Evolutionary conservation across 2,329 filamentous ascomycete genomes (phyloP), one percentile per base, ranked within the genome.

Genomic region (Truncatella angustata): DNA sequence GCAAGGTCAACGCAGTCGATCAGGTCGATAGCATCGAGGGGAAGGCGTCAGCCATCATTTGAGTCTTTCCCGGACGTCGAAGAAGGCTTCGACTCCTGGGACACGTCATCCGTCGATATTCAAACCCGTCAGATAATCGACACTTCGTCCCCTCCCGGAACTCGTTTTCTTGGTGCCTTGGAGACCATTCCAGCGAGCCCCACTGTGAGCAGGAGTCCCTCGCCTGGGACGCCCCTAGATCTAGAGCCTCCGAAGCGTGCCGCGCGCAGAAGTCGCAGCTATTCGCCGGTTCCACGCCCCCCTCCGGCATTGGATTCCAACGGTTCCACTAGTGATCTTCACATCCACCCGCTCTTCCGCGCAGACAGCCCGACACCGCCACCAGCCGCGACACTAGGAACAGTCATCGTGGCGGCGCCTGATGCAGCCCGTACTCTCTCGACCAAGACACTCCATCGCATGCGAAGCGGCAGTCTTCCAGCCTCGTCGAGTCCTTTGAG

Each of bases 341-440:
- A 91, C 63, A 91, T 91, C 42, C 88, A 92, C 66, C 88, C 88
- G 7, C 77, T 92, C 3, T 91, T 92, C 73, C 79, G 88, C 54
- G 85, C 85, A 5, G 86, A 90, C 63, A 88, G 84, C 36, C 86
- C 86, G 0, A 79, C 76, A 1, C 86, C 87, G 6, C 84, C 87
- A 1, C 82, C 87, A 0, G 70, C 81, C 5, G 77, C 80, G 1
- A 88, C 86, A 0, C 84, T 86, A 0, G 86, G 87, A 0, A 92
- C 88, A 0, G 77, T 86, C 14, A 86, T 92, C 45, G 74, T 84
- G 10, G 88, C 87, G 0, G 85, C 87, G 3, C 87, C 87, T 0
- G 79, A 85, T 36, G 85, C 84, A 3, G 87, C 84, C 4, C 81
- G 85, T 58, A 71, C 87, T 16, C 81, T 91, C 39, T 73, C 77